Conservation (phyloP, 2,329 filamentous ascomycete genomes). For the Cercospora janseana region DNA sequence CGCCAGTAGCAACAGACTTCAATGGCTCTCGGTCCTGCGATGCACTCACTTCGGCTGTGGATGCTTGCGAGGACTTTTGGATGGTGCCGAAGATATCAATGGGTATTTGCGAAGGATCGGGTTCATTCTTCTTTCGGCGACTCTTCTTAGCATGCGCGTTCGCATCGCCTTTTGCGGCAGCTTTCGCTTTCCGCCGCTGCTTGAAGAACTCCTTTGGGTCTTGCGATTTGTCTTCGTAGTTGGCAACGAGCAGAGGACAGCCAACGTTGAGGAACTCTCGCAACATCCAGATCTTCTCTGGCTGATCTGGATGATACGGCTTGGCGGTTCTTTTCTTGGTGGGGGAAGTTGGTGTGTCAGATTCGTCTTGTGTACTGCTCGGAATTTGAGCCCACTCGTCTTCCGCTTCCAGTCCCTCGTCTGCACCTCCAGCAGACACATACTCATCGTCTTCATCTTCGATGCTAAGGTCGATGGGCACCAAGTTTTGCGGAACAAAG, state of each 20-base stretch:
- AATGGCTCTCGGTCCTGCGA: slow-evolving; percentile 17
- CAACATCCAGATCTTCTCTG: slow-evolving; percentile 68
- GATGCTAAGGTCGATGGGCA: slow-evolving; percentile 70
- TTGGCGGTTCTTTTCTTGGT: slow-evolving; percentile 47
- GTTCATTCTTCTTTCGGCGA: slow-evolving; percentile 18
- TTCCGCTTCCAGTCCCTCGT: slow-evolving; percentile 39
- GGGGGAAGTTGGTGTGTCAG: slow-evolving; percentile 39
- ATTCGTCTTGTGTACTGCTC: slow-evolving; percentile 28
- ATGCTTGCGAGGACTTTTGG: slow-evolving; percentile 22
- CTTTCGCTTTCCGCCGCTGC: slow-evolving; percentile 28
- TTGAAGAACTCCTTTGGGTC: slow-evolving; percentile 33
- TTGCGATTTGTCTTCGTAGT: slow-evolving; percentile 57
- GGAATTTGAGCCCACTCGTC: slow-evolving; percentile 24
- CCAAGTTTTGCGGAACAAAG: slow-evolving; percentile 72
- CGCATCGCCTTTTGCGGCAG: slow-evolving; percentile 17
- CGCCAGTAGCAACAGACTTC: slow-evolving; percentile 13
- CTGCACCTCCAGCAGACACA: slow-evolving; percentile 41
- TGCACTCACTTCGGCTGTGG: not conserved
- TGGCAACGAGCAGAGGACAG: slow-evolving; percentile 62
- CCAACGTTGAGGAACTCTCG: slow-evolving; percentile 63
- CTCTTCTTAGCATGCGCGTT: slow-evolving; percentile 26
- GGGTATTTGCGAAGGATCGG: slow-evolving; percentile 16
- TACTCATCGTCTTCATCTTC: slow-evolving; percentile 65
- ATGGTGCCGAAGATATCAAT: slow-evolving; percentile 17
- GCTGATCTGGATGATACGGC: slow-evolving; percentile 63